Conservation (phyloP, 257 asterid genomes). For the Solanum tarapatanum region DNA sequence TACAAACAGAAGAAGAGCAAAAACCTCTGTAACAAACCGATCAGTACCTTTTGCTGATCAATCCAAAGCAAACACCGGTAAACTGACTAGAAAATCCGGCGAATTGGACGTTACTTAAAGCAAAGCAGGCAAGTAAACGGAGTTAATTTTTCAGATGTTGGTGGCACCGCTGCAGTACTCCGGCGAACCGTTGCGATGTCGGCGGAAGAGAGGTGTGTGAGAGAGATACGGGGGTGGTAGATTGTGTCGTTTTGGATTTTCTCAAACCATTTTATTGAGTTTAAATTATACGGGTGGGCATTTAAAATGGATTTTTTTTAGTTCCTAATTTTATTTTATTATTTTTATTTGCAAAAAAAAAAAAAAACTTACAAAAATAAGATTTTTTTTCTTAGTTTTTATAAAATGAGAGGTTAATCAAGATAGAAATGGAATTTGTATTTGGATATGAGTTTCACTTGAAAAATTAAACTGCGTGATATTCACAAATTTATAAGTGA, state of each 20-base stretch:
- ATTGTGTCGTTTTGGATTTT: not conserved
- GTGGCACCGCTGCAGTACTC: conserved; percentile 2
- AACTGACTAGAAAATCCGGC: not conserved
- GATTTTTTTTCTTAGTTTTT: not conserved
- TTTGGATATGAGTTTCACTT: not conserved
- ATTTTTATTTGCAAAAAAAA: too few species aligned
- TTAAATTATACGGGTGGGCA: not conserved
- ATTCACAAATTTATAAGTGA: not conserved
- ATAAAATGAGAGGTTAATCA: not conserved
- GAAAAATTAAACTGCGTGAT: not conserved
- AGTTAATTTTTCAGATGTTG: not conserved
- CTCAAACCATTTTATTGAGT: not conserved
- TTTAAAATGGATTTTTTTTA: not conserved
- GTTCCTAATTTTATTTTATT: too few species aligned
- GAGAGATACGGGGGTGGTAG: not conserved
- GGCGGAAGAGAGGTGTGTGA: conserved; percentile 2
- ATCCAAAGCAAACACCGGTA: not conserved
- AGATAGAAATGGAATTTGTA: not conserved
- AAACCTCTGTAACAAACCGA: not conserved
- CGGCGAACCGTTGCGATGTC: conserved; percentile 37
- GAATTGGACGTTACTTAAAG: not conserved
- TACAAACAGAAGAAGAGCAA: not conserved
- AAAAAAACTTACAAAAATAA: too few species aligned
- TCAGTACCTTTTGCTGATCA: not conserved
- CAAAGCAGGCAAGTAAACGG: not conserved